These are phyloP conservation scores for Neonectria punicea DNA, from an alignment of 2,329 filamentous ascomycete species.

Conservation along the genomic window DNA sequence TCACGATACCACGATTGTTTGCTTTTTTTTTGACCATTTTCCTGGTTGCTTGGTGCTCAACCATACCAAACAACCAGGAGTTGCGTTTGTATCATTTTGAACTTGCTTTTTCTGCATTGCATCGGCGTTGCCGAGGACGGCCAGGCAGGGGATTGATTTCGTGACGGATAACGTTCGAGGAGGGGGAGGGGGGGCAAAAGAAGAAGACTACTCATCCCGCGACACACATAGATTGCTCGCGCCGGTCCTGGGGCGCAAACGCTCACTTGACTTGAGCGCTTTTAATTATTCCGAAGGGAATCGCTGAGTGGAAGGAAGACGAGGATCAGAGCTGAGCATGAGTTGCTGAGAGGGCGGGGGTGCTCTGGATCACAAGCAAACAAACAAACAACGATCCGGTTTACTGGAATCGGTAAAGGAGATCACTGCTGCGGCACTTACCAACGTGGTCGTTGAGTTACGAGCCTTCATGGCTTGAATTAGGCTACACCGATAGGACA, in stretches of 20 bases:
- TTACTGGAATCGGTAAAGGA: constrained; percentile 22
- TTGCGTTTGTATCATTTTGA: constrained; percentile 52
- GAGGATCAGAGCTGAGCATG: constrained; percentile 21
- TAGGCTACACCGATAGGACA: constrained; percentile 9
- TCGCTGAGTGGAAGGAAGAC: constrained; percentile 34
- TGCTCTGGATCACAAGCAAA: constrained; percentile 20
- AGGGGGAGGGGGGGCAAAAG: constrained; percentile 48
- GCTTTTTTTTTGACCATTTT: constrained; percentile 34
- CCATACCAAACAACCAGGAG: constrained; percentile 35
- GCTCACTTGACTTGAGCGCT: constrained; percentile 39
- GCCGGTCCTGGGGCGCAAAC: constrained; percentile 39
- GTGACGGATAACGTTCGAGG: constrained; percentile 46
- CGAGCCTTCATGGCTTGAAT: constrained; percentile 12
- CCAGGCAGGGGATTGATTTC: constrained; percentile 42
- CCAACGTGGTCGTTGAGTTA: constrained; percentile 3
- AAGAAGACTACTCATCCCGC: constrained; percentile 52
- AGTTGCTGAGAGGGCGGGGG: constrained; percentile 12
- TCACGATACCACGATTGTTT: constrained; percentile 61
- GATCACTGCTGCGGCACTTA: constrained; percentile 13
- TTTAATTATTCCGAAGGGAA: constrained; percentile 46
- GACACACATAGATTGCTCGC: constrained; percentile 54
- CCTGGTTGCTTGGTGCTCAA: constrained; percentile 30
- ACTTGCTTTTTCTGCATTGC: constrained; percentile 61
- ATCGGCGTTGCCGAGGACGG: constrained; percentile 63
- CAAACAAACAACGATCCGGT: constrained; percentile 9